Percentiles rank a stretch among this genome's conserved stretches.
phyloP scores from a whole-genome alignment of 2,329 filamentous ascomycete species.

The Arthrobotrys sphaeroides region DNA sequence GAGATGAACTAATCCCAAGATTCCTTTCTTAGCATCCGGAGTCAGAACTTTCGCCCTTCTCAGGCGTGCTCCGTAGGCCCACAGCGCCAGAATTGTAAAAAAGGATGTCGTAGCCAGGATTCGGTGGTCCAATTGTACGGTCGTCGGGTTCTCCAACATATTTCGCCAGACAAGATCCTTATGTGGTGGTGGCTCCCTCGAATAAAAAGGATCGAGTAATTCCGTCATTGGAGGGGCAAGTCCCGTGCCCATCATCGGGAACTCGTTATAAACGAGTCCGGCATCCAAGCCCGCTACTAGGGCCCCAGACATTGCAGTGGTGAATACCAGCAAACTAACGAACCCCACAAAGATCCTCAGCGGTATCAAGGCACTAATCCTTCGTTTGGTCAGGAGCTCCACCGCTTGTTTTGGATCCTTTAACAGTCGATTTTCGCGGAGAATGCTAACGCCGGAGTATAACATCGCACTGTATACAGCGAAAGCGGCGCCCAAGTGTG shows the following conservation, averaged over 20 bases:
- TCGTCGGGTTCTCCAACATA: constrained; percentile 93
- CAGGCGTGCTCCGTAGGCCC: constrained; percentile 68
- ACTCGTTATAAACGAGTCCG: constrained; percentile 98
- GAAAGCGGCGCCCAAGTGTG: constrained; percentile 90
- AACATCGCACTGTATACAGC: constrained; percentile 95
- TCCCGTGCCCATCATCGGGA: constrained; percentile 90
- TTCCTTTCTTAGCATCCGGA: constrained; percentile 70
- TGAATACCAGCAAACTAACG: constrained; percentile 69
- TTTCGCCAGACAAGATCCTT: constrained; percentile 96
- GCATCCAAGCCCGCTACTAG: constrained; percentile 95
- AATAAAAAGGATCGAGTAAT: constrained; percentile 57
- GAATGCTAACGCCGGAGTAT: constrained; percentile 82
- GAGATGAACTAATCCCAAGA: constrained; percentile 82
- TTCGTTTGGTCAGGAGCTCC: constrained; percentile 66
- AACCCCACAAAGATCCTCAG: constrained; percentile 64
- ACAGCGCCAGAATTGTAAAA: constrained; percentile 79
- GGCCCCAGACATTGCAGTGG: constrained; percentile 82
- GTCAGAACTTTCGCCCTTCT: constrained; percentile 31
- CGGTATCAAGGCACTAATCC: constrained; percentile 29
- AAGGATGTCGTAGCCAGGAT: constrained; percentile 91
- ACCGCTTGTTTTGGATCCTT: constrained; percentile 72
- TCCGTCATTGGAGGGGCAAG: constrained; percentile 75
- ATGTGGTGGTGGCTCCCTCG: constrained; percentile 51
- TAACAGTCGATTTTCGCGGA: constrained; percentile 79
- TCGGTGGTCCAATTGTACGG: constrained; percentile 95